Base-by-base conservation (phyloP, 163 green algal genomes). In the Volvox carteri region DNA sequence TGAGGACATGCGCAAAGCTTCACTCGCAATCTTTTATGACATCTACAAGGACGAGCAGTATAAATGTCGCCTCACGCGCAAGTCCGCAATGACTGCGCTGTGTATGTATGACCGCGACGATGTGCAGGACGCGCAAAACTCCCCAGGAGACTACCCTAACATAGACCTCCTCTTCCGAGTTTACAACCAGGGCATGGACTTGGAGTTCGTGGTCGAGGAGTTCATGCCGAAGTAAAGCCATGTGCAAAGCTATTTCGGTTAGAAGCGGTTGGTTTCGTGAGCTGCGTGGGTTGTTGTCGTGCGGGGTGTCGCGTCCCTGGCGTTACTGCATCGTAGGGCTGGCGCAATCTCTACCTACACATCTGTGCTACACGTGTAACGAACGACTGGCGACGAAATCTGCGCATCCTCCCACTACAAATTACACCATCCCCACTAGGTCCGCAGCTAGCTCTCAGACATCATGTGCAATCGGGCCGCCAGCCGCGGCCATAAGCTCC, bases 101-200 rank as follows among this genome's bases (percentile, higher is more conserved):
- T 95, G 93, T 67, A 95, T 95, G 93, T 95, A 92, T 78, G 93
- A 95, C 78, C 77, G 56, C 9, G 93, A 95, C 50, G 93, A 95
- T 80, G 92, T 95, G 19, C 76, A 74, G 0, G 86, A 80, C 19
- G 92, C 91, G 37, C 39, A 86, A 68, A 67, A 86, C 58, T 60
- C 16, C 0, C 93, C 93, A 0, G 93, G 92, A 7, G 54, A 87
- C 18, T 95, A 92, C 83, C 93, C 93, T 33, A 95, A 95, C 90
- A 94, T 95, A 11, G 93, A 95, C 76, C 85, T 95, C 48, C 86
- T 95, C 44, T 90, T 93, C 18, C 78, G 86, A 23, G 89, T 95
- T 23, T 95, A 95, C 85, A 91, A 91, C 21, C 56, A 95, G 74
- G 93, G 93, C 12, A 84, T 95, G 33, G 93, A 95, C 16, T 35